A percentile compares a stretch with the other conserved stretches of the same genome.
These are phyloP conservation scores for Musa beccarii DNA, from an alignment of 176 grass and related monocot genomes.

Conservation along the genomic window DNA sequence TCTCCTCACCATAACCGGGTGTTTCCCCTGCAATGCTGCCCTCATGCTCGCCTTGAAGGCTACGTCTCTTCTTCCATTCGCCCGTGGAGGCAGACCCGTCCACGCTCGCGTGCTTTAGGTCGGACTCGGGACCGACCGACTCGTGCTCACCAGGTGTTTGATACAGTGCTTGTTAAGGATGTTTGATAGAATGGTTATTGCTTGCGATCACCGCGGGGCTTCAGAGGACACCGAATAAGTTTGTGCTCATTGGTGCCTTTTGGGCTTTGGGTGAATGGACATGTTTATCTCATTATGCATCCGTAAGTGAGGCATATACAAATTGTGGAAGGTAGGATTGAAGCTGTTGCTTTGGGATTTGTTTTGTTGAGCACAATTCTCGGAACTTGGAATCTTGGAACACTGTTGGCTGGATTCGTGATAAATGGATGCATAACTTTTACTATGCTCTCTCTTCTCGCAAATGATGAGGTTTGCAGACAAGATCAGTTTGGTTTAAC, in stretches of 20 bases:
- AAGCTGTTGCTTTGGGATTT: not conserved
- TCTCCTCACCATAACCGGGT: conserved; percentile 7
- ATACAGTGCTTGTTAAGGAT: not conserved
- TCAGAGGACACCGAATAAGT: not conserved
- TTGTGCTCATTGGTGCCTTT: not conserved
- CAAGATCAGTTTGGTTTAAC: not conserved
- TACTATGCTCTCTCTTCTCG: conserved; percentile 2
- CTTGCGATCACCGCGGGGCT: not conserved
- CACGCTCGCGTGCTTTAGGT: conserved; percentile 18
- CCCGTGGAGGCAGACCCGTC: conserved; percentile 19
- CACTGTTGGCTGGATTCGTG: not conserved
- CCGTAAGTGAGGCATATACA: not conserved
- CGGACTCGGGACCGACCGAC: conserved; percentile 14
- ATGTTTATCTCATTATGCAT: conserved; percentile 1
- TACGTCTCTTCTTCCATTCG: conserved; percentile 12
- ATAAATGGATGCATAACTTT: not conserved
- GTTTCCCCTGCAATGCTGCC: conserved; percentile 21
- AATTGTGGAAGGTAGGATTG: conserved; percentile 3
- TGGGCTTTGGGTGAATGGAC: conserved; percentile 14
- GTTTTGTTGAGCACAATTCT: not conserved
- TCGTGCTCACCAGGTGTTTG: conserved; percentile 7
- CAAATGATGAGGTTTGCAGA: conserved; percentile 4
- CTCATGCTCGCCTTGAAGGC: conserved; percentile 25
- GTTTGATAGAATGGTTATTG: not conserved
- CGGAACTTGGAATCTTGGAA: conserved; percentile 9